These are phyloP conservation scores for Lonicera japonica DNA, from an alignment of 129 eudicot species.

Conservation along the genomic window DNA sequence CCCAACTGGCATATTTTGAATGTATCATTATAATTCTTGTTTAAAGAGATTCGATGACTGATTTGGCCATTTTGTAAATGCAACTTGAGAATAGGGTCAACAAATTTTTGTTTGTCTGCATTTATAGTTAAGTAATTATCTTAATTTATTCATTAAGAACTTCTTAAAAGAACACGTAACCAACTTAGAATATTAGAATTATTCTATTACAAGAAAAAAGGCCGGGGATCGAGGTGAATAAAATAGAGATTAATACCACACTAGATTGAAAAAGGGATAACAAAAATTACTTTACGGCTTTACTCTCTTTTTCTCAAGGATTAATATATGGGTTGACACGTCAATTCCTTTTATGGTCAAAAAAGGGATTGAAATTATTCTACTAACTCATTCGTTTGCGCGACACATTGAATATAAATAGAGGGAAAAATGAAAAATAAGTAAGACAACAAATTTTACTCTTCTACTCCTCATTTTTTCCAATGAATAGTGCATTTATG, in stretches of 20 bases:
- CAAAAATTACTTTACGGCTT: neutral
- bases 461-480: neutral
- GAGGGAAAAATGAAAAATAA: neutral
- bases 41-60: slow-evolving; percentile 19
- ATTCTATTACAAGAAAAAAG: slow-evolving; percentile 5
- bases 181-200: neutral
- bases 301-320: neutral
- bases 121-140: neutral
- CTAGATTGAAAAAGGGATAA: neutral
- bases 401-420: no score
- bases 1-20: slow-evolving; percentile 17
- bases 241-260: neutral
- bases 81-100: slow-evolving; percentile 4
- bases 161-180: neutral
- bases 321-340: no score
- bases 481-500: no score
- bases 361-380: neutral
- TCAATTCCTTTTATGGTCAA: no score
- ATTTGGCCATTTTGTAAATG: slow-evolving; percentile 6
- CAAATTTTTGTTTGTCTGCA: no score
- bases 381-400: no score
- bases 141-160: neutral
- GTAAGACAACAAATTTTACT: no score
- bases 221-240: neutral
- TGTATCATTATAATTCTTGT: neutral